phyloP scores from a whole-genome alignment of 352 stramenopile species.

The Pythium volutum region DNA sequence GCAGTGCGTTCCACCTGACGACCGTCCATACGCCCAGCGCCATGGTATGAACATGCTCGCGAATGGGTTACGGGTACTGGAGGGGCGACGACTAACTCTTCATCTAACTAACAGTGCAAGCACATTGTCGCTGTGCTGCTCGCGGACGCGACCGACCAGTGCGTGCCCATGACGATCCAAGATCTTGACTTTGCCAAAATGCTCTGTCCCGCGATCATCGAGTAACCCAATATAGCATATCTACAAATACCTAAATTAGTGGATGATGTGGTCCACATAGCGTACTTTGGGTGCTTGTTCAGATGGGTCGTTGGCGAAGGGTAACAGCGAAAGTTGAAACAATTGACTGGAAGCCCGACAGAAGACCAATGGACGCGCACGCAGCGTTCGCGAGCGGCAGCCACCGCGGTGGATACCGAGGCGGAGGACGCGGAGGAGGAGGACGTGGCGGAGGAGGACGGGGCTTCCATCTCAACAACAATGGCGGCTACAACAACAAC shows the following conservation, averaged over 20 bases:
- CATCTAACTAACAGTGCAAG: slow-evolving; percentile 45
- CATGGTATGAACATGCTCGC: slow-evolving; percentile 35
- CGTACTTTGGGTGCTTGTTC: slow-evolving; percentile 16
- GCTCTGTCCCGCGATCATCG: slow-evolving; percentile 35
- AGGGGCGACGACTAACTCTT: not conserved
- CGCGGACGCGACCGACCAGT: slow-evolving; percentile 49
- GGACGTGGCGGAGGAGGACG: slow-evolving; percentile 21
- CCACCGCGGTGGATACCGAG: slow-evolving; percentile 28
- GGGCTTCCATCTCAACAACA: not conserved
- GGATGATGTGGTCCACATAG: slow-evolving; percentile 7
- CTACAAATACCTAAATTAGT: slow-evolving; percentile 1
- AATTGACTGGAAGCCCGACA: slow-evolving; percentile 13
- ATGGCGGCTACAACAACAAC: not conserved
- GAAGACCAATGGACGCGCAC: slow-evolving; percentile 13
- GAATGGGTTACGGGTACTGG: not conserved
- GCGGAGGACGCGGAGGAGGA: slow-evolving; percentile 21
- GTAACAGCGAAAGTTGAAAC: slow-evolving; percentile 22
- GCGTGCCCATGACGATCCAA: slow-evolving; percentile 44
- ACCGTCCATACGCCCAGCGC: slow-evolving; percentile 36
- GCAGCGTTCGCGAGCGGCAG: slow-evolving; percentile 29
- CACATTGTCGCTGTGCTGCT: slow-evolving; percentile 64
- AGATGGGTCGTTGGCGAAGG: slow-evolving; percentile 18
- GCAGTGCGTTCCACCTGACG: slow-evolving; percentile 48
- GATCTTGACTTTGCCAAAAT: slow-evolving; percentile 60
- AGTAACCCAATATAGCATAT: slow-evolving; percentile 13